Evolutionary conservation across 2,329 filamentous ascomycete species (phyloP), one percentile per base, ranked within the genome.

Genomic region (Aspergillus novoparasiticus): DNA sequence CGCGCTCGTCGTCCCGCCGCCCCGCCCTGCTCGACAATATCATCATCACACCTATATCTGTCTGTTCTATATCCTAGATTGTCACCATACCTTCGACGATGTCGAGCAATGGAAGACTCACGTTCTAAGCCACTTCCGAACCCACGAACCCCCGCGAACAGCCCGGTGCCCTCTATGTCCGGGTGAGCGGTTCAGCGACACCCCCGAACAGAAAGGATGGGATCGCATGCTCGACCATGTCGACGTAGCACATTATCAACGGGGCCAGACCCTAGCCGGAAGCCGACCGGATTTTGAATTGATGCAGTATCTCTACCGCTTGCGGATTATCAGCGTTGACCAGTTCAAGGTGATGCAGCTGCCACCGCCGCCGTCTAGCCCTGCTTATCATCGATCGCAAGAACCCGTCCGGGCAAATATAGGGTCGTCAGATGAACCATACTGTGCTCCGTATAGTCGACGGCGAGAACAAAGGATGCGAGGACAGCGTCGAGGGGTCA

Each of bases 11-110:
- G 64, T 72, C 3, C 70, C 48, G 16, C 5, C 69, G 6, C 54
- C 64, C 57, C 57, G 65, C 64, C 39, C 66, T 56, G 16, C 56
- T 57, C 57, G 54, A 21, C 19, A 36, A 36, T 39, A 59, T 19
- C 54, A 66, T 19, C 66, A 66, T 19, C 66, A 66, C 46, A 62
- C 61, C 39, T 79, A 78, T 62, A 67, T 68, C 26, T 82, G 80
- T 62, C 73, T 82, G n/a, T 82, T 82, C 71, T 76, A 81, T 63
- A 75, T 80, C 60, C 73, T 82, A 9, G 76, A 80, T 66, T 82
- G 80, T 66, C 71, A 78, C 12, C 71, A 77, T 55, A 73, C 72
- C 12, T 81, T 81, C 62, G 72, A 76, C 50, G 73, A 78, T 46
- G 69, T 71, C 32, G 71, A 75, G 8, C 65, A 76, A 36, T 82